A percentile compares a stretch with the other conserved stretches of the same genome.
Conservation (phyloP, 164 flowering plant species). For the Stephania yunnanensis region DNA sequence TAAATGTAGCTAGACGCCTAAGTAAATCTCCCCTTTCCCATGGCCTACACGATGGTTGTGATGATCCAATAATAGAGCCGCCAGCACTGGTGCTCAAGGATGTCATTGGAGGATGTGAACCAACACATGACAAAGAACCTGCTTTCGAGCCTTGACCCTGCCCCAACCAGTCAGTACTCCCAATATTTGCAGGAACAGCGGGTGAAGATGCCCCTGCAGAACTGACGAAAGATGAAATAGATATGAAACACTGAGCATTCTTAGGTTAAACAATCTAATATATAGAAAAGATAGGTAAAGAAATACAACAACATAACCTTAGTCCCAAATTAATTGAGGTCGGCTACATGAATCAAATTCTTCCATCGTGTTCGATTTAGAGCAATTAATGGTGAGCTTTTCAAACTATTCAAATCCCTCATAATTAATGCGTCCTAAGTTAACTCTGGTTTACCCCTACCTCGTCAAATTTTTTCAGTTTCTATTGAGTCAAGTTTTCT, state of each 20-base stretch:
- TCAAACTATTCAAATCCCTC: too few species aligned
- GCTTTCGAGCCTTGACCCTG: slow-evolving; percentile 79
- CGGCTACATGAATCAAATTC: too few species aligned
- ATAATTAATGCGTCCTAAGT: too few species aligned
- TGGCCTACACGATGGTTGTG: slow-evolving; percentile 82
- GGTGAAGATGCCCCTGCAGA: slow-evolving; percentile 98
- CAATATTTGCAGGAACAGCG: slow-evolving; percentile 63
- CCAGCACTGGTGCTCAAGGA: slow-evolving; percentile 81
- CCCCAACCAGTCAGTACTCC: slow-evolving; percentile 61
- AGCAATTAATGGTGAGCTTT: too few species aligned
- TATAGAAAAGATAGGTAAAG: neutral
- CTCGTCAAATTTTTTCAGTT: too few species aligned
- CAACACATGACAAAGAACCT: slow-evolving; percentile 60
- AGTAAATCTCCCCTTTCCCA: slow-evolving; percentile 97
- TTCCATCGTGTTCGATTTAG: too few species aligned
- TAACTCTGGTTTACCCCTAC: too few species aligned
- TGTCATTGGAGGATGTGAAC: slow-evolving; percentile 53
- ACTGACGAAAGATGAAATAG: slow-evolving; percentile 35
- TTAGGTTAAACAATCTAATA: neutral
- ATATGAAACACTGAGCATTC: neutral
- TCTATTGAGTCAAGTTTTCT: too few species aligned
- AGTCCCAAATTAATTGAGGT: too few species aligned
- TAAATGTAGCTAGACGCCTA: slow-evolving; percentile 85
- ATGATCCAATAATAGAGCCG: slow-evolving; percentile 72
- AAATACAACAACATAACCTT: neutral